Conservation (phyloP, 192 early-diverging fungal genomes). For the Backusella circina region DNA sequence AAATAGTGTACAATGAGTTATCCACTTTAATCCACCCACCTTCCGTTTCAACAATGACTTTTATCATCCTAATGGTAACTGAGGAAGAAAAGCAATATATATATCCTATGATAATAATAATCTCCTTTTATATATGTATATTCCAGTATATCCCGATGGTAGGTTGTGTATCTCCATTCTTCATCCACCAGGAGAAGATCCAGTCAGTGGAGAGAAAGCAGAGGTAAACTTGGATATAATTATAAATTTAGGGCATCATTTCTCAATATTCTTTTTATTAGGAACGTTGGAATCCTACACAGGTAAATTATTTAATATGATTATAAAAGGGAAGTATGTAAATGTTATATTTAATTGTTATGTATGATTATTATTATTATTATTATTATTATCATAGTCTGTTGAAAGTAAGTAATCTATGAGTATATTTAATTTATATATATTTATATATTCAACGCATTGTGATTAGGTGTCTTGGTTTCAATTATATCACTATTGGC, state of each 20-base stretch:
- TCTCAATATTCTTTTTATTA: slow-evolving; percentile 16
- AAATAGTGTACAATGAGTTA: slow-evolving; percentile 68
- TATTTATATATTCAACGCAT: no score
- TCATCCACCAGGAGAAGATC: slow-evolving; percentile 94
- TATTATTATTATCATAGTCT: slow-evolving; percentile 8
- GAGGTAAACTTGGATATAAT: slow-evolving; percentile 34
- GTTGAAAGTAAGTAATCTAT: slow-evolving; percentile 34
- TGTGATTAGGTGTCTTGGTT: slow-evolving; percentile 39
- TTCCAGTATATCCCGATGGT: slow-evolving; percentile 88
- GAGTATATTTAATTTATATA: neutral
- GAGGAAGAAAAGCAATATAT: neutral
- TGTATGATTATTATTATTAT: neutral
- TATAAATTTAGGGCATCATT: no score
- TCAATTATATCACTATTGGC: slow-evolving; percentile 44
- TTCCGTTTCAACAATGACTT: slow-evolving; percentile 89
- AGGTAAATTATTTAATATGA: slow-evolving; percentile 32
- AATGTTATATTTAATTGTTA: no score
- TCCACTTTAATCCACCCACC: slow-evolving; percentile 82
- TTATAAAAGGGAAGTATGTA: neutral
- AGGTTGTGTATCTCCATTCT: slow-evolving; percentile 93
- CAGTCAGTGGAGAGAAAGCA: slow-evolving; percentile 71
- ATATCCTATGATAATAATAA: neutral
- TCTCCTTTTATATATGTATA: no score
- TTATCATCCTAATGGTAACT: slow-evolving; percentile 86
- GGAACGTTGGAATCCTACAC: slow-evolving; percentile 84